A percentile compares a stretch with the other conserved stretches of the same genome.
Conservation (phyloP, 129 eudicot species). For the Helianthus tuberosus region DNA sequence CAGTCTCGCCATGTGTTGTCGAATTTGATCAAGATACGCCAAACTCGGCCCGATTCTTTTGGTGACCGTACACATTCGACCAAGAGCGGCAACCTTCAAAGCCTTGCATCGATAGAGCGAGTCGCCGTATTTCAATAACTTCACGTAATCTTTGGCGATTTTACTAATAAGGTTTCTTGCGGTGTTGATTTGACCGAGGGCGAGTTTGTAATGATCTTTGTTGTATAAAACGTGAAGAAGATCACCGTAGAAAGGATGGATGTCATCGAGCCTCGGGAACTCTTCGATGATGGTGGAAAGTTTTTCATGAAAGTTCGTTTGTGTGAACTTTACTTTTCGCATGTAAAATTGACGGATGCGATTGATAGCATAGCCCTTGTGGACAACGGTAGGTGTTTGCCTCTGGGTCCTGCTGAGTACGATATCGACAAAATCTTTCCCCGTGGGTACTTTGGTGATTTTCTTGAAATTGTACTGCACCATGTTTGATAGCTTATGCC, state of each 20-base stretch:
- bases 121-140: slow-evolving; percentile 86
- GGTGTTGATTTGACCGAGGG: slow-evolving; percentile 91
- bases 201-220: slow-evolving; percentile 95
- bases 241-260: slow-evolving; percentile 95
- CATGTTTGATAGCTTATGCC: slow-evolving; percentile 43
- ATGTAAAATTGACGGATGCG: slow-evolving; percentile 78
- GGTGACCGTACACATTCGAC: slow-evolving; percentile 92
- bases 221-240: slow-evolving; percentile 88
- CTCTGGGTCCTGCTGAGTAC: slow-evolving; percentile 86
- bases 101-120: slow-evolving; percentile 88
- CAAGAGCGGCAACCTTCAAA: slow-evolving; percentile 92
- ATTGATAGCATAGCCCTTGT: slow-evolving; percentile 91
- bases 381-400: slow-evolving; percentile 90
- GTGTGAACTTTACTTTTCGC: slow-evolving; percentile 86
- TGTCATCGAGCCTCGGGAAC: slow-evolving; percentile 85
- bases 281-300: slow-evolving; percentile 86
- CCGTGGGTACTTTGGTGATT: slow-evolving; percentile 85
- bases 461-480: slow-evolving; percentile 93
- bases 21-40: slow-evolving; percentile 89
- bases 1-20: slow-evolving; percentile 94
- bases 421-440: slow-evolving; percentile 83
- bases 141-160: slow-evolving; percentile 86
- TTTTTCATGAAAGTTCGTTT: slow-evolving; percentile 78
- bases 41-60: slow-evolving; percentile 87
- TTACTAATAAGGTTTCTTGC: slow-evolving; percentile 80